Conservation (phyloP, 257 asterid species). For the Fraxinus cuspidata region DNA sequence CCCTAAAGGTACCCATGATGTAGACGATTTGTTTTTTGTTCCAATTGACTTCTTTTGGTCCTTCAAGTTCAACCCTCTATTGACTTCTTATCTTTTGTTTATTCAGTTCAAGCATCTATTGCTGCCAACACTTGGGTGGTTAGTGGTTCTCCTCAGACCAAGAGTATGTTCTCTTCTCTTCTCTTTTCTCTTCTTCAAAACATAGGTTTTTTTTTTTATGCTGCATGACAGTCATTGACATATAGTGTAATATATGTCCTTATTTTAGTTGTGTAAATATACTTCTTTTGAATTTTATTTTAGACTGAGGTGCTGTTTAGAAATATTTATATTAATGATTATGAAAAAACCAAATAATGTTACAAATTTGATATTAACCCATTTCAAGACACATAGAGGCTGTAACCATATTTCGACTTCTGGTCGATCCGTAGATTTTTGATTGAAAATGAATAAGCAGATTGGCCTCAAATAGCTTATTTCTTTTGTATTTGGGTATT, state of each 20-base stretch:
- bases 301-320: too few relatives aligned
- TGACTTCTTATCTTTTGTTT: neutral
- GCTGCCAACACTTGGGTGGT: slow-evolving; percentile 90
- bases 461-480: neutral
- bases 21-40: neutral
- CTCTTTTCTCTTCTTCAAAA: neutral
- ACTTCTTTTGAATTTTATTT: too few relatives aligned
- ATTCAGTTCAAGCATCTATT: slow-evolving; percentile 73
- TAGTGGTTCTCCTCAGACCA: slow-evolving; percentile 77
- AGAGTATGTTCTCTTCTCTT: slow-evolving; percentile 44
- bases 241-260: neutral
- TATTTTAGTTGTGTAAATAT: neutral
- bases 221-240: neutral
- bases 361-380: too few relatives aligned
- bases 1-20: slow-evolving; percentile 57
- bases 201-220: neutral
- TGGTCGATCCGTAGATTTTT: neutral
- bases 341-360: too few relatives aligned
- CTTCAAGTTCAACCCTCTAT: neutral
- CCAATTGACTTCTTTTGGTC: neutral
- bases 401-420: neutral
- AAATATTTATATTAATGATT: too few relatives aligned
- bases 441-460: neutral
- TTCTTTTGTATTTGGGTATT: neutral
- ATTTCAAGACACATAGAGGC: neutral